phyloP scores from a whole-genome alignment of 2,329 filamentous ascomycete species.

The Penicillium sp. region DNA sequence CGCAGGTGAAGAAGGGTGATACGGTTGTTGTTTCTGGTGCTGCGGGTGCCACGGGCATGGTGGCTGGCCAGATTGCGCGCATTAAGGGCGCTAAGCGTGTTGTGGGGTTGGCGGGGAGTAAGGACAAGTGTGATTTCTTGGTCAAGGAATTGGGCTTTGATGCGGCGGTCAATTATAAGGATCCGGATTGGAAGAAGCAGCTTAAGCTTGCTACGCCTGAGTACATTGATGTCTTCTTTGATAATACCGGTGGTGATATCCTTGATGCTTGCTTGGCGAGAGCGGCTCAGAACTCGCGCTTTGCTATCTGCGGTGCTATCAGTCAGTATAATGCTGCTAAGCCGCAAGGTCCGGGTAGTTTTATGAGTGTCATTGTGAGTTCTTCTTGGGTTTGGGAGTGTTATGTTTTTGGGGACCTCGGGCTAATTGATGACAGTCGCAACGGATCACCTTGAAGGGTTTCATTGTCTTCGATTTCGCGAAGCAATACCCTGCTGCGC shows the following conservation, averaged over 20 bases:
- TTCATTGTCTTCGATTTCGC: slow-evolving; percentile 72
- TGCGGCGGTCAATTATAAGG: slow-evolving; percentile 69
- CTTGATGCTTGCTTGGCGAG: slow-evolving; percentile 64
- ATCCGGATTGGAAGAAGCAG: slow-evolving; percentile 58
- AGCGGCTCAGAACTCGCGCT: slow-evolving; percentile 63
- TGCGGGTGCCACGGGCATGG: slow-evolving; percentile 73
- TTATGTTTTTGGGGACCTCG: neutral
- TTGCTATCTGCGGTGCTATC: slow-evolving; percentile 71
- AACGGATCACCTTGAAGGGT: slow-evolving; percentile 59
- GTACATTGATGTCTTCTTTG: slow-evolving; percentile 69
- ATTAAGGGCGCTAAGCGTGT: slow-evolving; percentile 63
- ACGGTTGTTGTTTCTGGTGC: slow-evolving; percentile 76
- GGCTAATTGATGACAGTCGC: slow-evolving; percentile 31
- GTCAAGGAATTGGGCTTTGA: slow-evolving; percentile 66
- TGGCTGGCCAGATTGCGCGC: slow-evolving; percentile 77
- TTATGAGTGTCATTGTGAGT: slow-evolving; percentile 43
- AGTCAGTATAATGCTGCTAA: slow-evolving; percentile 65
- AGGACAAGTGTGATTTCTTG: slow-evolving; percentile 68
- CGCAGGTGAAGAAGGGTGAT: slow-evolving; percentile 66
- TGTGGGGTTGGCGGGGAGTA: slow-evolving; percentile 64
- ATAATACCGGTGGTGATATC: slow-evolving; percentile 72
- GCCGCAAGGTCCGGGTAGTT: slow-evolving; percentile 56
- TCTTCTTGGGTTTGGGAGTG: neutral
- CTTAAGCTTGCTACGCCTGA: slow-evolving; percentile 60
- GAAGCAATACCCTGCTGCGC: slow-evolving; percentile 58